A percentile compares a stretch with the other conserved stretches of the same genome.
Conservation (phyloP, 768 basidiomycete species). For the Cubamyces lactineus region DNA sequence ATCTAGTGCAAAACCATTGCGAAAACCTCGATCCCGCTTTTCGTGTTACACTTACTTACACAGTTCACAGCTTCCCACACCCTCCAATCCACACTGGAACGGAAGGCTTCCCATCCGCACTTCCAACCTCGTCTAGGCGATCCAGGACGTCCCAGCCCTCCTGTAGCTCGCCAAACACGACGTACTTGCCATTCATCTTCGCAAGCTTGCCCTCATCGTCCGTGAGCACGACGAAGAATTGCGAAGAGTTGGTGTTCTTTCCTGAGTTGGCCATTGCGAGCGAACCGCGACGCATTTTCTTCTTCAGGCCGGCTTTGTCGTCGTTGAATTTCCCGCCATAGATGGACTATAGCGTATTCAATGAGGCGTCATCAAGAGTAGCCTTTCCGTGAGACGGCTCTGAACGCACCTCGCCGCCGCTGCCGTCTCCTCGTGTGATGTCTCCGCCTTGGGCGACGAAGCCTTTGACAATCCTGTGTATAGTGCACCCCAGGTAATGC, state of each 20-base stretch:
- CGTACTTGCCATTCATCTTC: conserved; percentile 55
- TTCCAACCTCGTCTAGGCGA: conserved; percentile 37
- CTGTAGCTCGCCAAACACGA: conserved; percentile 45
- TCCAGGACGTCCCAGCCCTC: conserved; percentile 40
- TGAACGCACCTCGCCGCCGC: conserved; percentile 52
- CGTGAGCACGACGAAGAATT: conserved; percentile 55
- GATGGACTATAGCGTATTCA: conserved; percentile 40
- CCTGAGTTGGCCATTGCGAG: conserved; percentile 58
- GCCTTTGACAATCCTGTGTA: conserved; percentile 51
- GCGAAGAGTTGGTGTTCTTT: conserved; percentile 51
- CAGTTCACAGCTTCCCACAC: conserved; percentile 37
- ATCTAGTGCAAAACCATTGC: too few relatives aligned
- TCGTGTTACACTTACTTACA: not conserved
- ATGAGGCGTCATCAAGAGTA: not conserved
- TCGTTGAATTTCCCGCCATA: conserved; percentile 55
- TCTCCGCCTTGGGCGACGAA: conserved; percentile 61
- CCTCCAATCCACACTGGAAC: conserved; percentile 48
- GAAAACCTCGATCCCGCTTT: too few relatives aligned
- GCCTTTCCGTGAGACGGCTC: not conserved
- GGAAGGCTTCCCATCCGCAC: conserved; percentile 40
- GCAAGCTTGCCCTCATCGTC: conserved; percentile 43
- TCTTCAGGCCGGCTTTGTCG: conserved; percentile 53
- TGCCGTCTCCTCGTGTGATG: conserved; percentile 54
- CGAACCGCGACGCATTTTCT: conserved; percentile 43
- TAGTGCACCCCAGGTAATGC: conserved; percentile 46